A percentile compares a stretch with the other conserved stretches of the same genome.
Conservation (phyloP, 2,329 filamentous ascomycete genomes). For the Chaetomiaceae sp. region DNA sequence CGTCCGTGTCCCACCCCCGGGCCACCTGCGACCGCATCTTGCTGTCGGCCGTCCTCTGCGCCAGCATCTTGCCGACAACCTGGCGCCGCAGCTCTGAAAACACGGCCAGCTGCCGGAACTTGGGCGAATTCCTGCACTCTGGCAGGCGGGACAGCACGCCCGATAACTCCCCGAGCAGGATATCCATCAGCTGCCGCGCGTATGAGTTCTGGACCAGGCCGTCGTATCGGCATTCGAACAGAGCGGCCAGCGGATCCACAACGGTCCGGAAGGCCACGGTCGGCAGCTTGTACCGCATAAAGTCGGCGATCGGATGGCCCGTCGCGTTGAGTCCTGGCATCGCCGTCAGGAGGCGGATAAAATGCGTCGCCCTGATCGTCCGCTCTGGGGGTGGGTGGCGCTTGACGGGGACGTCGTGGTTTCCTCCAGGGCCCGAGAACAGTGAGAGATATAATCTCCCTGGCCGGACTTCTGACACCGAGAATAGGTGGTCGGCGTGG, state of each 20-base stretch:
- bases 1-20: slow-evolving; percentile 61
- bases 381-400: slow-evolving; percentile 26
- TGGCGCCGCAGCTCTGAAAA: slow-evolving; percentile 57
- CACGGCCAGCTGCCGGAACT: slow-evolving; percentile 53
- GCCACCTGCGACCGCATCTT: slow-evolving; percentile 65
- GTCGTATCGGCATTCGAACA: slow-evolving; percentile 73
- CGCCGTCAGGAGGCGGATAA: slow-evolving; percentile 61
- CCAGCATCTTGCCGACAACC: slow-evolving; percentile 53
- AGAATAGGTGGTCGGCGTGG: slow-evolving; percentile 37
- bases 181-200: slow-evolving; percentile 61
- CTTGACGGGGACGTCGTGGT: slow-evolving; percentile 10
- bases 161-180: slow-evolving; percentile 70
- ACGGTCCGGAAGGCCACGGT: slow-evolving; percentile 71
- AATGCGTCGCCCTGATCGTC: slow-evolving; percentile 40
- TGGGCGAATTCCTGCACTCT: slow-evolving; percentile 61
- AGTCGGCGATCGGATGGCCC: slow-evolving; percentile 53
- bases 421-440: neutral
- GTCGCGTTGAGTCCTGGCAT: slow-evolving; percentile 58
- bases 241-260: slow-evolving; percentile 74
- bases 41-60: slow-evolving; percentile 50
- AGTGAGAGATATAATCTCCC: slow-evolving; percentile 36
- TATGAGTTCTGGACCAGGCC: slow-evolving; percentile 63
- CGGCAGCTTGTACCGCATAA: slow-evolving; percentile 72
- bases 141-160: slow-evolving; percentile 68
- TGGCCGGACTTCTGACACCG: slow-evolving; percentile 35